Percentiles rank a stretch among this genome's conserved stretches.
Evolutionary conservation across 2,329 filamentous ascomycete species (phyloP).

Genomic region (Ophiostoma montium): DNA sequence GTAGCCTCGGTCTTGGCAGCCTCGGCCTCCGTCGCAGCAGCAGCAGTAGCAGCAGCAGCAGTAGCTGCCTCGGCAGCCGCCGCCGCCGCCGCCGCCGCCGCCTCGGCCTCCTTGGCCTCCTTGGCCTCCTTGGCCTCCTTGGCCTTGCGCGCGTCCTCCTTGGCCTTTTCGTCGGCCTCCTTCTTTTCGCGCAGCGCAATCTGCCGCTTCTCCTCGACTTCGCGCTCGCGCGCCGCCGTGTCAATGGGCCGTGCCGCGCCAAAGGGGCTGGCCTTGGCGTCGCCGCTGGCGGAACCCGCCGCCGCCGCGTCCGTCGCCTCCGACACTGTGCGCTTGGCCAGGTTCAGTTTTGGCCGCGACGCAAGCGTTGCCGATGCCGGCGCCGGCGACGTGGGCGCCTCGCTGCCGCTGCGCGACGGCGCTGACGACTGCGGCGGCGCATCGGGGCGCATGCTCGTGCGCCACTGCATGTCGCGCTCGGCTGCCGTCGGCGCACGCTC

Average conservation of each 20-base stretch:
- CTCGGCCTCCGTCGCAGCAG: conserved; percentile 7
- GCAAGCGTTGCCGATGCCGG: conserved; percentile 30
- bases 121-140: conserved; percentile 41
- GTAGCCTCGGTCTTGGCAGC: conserved; percentile 1
- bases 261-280: conserved; percentile 83
- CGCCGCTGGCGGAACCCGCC: conserved; percentile 36
- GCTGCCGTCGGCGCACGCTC: conserved; percentile 72
- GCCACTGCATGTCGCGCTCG: conserved; percentile 89
- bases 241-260: conserved; percentile 90
- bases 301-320: conserved; percentile 43
- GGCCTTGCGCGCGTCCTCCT: conserved; percentile 55
- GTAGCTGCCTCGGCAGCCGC: neutral
- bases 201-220: conserved; percentile 79
- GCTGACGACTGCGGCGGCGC: conserved; percentile 45
- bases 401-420: conserved; percentile 54
- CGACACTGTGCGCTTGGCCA: conserved; percentile 81
- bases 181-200: conserved; percentile 66
- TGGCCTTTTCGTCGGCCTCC: conserved; percentile 74
- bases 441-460: conserved; percentile 81
- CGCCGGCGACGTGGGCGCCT: conserved; percentile 60
- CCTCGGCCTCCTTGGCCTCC: conserved; percentile 11
- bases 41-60: neutral
- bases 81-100: neutral
- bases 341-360: conserved; percentile 69
- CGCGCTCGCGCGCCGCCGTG: conserved; percentile 74